A percentile compares a stretch with the other conserved stretches of the same genome.
These are phyloP conservation scores for Fusarium pilosicola DNA, from an alignment of 2,329 filamentous ascomycete species.

Conservation along the genomic window DNA sequence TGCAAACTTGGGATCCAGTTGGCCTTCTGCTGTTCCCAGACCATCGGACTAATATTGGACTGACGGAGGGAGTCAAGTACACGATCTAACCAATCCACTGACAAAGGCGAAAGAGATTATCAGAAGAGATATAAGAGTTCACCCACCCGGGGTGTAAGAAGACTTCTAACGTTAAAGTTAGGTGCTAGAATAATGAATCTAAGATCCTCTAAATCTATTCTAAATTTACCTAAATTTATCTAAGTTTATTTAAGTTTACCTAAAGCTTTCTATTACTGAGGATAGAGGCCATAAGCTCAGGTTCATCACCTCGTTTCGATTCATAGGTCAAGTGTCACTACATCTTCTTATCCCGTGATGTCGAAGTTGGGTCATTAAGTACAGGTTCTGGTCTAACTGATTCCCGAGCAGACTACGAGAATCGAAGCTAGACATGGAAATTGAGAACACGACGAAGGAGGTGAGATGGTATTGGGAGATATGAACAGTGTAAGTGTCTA, in stretches of 20 bases:
- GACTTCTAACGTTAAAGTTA: no score
- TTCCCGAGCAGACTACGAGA: not conserved
- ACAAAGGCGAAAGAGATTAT: no score
- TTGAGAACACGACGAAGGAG: fast-evolving
- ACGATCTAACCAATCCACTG: no score
- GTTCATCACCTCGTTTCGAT: fast-evolving
- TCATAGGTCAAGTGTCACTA: not conserved
- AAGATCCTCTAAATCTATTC: no score
- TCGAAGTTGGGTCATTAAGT: not conserved
- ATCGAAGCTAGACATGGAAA: not conserved
- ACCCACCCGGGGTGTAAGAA: no score
- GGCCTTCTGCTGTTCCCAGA: slow-evolving; percentile 32
- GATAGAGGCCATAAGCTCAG: fast-evolving
- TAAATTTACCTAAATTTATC: no score
- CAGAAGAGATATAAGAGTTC: no score
- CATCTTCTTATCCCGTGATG: not conserved
- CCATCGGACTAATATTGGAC: slow-evolving; percentile 44
- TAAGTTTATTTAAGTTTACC: no score
- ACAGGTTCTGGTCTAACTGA: not conserved
- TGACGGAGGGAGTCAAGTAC: slow-evolving; percentile 25
- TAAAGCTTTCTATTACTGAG: not conserved
- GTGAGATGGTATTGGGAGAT: no score
- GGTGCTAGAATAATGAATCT: no score
- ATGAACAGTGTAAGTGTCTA: not conserved
- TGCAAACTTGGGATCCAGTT: slow-evolving; percentile 39